These are phyloP conservation scores for Saccharum spontaneum DNA, from an alignment of 176 grass and related monocot species.

Conservation along the genomic window DNA sequence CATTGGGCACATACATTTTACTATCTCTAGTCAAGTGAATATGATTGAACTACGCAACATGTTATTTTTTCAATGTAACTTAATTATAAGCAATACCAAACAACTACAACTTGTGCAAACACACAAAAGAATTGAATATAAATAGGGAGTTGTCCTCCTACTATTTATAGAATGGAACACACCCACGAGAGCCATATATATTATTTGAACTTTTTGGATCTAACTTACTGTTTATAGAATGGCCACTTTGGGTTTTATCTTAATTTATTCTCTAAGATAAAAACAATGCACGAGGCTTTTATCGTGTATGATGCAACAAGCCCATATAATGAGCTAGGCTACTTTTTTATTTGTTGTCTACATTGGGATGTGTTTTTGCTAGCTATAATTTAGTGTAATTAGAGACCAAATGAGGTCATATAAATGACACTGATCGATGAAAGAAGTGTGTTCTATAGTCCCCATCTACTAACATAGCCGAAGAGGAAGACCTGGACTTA, in stretches of 20 bases:
- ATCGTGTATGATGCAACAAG: not conserved
- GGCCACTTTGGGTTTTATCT: not conserved
- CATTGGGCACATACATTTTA: no score
- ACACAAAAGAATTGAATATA: not conserved
- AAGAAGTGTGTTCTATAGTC: not conserved
- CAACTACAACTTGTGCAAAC: not conserved
- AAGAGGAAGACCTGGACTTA: not conserved
- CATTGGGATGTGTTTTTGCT: no score
- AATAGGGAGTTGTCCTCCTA: not conserved
- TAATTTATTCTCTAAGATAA: not conserved
- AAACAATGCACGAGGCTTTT: not conserved
- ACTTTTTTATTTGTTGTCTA: not conserved
- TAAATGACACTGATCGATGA: not conserved
- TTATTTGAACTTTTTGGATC: not conserved
- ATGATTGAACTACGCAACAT: no score
- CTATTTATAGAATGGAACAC: not conserved
- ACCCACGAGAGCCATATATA: not conserved
- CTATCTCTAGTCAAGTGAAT: no score
- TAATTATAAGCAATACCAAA: not conserved
- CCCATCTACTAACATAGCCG: not conserved
- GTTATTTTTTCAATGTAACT: no score
- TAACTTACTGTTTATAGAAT: not conserved
- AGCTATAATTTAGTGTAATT: not conserved
- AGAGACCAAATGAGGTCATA: not conserved
- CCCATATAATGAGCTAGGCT: not conserved